Conservation (phyloP, 2,329 filamentous ascomycete genomes). For the Catunica adiposa region DNA sequence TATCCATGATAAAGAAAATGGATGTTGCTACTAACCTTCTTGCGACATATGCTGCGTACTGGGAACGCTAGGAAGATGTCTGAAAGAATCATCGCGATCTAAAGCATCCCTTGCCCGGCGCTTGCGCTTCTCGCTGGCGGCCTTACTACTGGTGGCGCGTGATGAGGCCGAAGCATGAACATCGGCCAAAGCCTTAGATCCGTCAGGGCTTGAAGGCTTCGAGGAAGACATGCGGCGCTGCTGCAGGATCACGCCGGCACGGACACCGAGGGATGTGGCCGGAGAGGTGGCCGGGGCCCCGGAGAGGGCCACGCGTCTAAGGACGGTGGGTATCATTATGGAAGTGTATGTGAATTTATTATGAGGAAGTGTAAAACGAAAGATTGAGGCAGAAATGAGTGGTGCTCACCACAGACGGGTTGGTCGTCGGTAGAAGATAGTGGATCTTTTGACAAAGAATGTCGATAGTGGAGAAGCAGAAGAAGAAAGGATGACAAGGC, state of each 20-base stretch:
- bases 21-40: conserved; percentile 33
- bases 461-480: conserved; percentile 3
- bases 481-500: conserved; percentile 7
- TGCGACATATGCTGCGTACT: conserved; percentile 56
- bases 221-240: conserved; percentile 44
- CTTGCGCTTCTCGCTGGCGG: conserved; percentile 36
- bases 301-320: conserved; percentile 34
- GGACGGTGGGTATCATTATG: conserved; percentile 38
- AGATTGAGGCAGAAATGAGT: conserved; percentile 6
- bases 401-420: not conserved
- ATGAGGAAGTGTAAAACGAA: conserved; percentile 13
- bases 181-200: conserved; percentile 26
- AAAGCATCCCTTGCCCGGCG: conserved; percentile 39
- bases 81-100: conserved; percentile 29
- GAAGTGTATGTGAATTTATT: conserved; percentile 1
- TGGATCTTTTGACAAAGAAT: conserved; percentile 4
- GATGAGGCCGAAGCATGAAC: conserved; percentile 31
- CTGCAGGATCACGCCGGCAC: conserved; percentile 27
- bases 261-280: conserved; percentile 23
- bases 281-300: conserved; percentile 2
- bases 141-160: conserved; percentile 26
- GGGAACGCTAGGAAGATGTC: conserved; percentile 55
- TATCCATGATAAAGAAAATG: not conserved
- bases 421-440: not conserved
- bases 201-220: conserved; percentile 45